Conservation (phyloP, 495 filamentous ascomycete genomes). For the Friedmanniomyces simplex region DNA sequence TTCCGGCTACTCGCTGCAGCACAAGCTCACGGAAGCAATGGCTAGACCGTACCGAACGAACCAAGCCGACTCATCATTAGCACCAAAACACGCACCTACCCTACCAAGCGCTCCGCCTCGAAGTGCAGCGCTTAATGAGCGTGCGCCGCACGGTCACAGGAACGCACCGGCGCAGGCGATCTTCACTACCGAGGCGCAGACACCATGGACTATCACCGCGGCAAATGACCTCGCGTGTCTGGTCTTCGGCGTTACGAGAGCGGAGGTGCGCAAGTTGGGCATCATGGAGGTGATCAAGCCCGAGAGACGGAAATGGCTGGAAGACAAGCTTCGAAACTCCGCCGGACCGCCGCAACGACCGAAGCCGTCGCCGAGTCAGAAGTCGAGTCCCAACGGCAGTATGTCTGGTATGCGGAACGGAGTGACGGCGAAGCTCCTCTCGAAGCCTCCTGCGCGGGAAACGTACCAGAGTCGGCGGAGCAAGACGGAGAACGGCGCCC, state of each 20-base stretch:
- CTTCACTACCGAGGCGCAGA: conserved; percentile 81
- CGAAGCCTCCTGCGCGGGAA: conserved; percentile 72
- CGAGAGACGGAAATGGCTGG: conserved; percentile 82
- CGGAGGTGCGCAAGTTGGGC: conserved; percentile 86
- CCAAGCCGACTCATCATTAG: conserved; percentile 24
- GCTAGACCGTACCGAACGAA: conserved; percentile 60
- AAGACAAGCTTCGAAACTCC: conserved; percentile 62
- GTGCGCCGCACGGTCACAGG: conserved; percentile 55
- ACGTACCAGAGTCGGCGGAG: conserved; percentile 24
- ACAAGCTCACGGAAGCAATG: conserved; percentile 78
- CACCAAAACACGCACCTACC: conserved; percentile 37
- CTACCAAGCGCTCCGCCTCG: conserved; percentile 6
- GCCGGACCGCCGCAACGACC: conserved; percentile 38
- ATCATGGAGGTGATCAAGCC: conserved; percentile 89
- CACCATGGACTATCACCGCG: conserved; percentile 89
- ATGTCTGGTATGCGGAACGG: conserved; percentile 53
- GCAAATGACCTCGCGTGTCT: conserved; percentile 99
- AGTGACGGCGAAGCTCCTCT: conserved; percentile 75
- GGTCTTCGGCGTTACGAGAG: conserved; percentile 88
- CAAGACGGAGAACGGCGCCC: conserved; percentile 33
- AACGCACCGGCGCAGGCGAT: conserved; percentile 92
- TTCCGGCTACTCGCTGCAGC: conserved; percentile 56
- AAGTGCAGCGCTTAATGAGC: conserved; percentile 12
- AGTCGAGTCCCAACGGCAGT: conserved; percentile 6
- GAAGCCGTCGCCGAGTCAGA: conserved; percentile 38